Conservation (phyloP, 1,284 basidiomycete genomes). For the Schizophyllum commune region DNA sequence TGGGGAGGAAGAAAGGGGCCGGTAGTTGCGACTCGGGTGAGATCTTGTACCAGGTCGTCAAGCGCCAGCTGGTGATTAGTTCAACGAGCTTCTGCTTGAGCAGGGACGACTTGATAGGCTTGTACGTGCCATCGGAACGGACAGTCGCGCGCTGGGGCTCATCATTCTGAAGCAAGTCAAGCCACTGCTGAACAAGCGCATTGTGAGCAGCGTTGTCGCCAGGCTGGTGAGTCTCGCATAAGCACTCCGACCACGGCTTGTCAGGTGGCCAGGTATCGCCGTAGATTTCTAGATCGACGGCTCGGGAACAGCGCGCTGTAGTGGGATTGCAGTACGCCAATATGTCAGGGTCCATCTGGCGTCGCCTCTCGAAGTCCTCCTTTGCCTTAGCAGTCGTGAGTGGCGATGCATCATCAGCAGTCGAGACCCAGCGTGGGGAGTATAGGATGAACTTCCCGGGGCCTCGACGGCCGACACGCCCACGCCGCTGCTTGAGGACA, state of each 20-base stretch:
- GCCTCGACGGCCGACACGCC: slow-evolving; percentile 6
- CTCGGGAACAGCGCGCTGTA: neutral
- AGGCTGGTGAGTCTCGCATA: neutral
- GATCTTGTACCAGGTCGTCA: neutral
- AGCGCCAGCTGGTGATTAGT: too few relatives aligned
- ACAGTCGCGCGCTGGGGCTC: neutral
- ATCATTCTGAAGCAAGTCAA: slow-evolving; percentile 1
- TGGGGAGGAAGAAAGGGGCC: neutral
- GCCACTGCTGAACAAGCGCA: neutral
- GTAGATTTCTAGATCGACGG: neutral
- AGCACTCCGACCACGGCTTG: neutral
- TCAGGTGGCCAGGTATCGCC: neutral
- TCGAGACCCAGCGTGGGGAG: neutral
- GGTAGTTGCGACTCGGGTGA: neutral
- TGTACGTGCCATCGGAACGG: slow-evolving; percentile 5
- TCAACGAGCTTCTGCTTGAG: neutral
- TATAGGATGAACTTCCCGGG: neutral
- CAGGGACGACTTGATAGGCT: slow-evolving; percentile 2
- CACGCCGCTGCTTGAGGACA: slow-evolving; percentile 3
- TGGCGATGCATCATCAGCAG: neutral
- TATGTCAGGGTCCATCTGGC: neutral
- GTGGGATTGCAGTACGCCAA: slow-evolving; percentile 1
- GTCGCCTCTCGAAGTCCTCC: slow-evolving; percentile 1
- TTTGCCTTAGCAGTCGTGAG: neutral
- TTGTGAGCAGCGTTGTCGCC: neutral